Conservation (phyloP, 495 filamentous ascomycete genomes). For the Bryoglossum gracile region DNA sequence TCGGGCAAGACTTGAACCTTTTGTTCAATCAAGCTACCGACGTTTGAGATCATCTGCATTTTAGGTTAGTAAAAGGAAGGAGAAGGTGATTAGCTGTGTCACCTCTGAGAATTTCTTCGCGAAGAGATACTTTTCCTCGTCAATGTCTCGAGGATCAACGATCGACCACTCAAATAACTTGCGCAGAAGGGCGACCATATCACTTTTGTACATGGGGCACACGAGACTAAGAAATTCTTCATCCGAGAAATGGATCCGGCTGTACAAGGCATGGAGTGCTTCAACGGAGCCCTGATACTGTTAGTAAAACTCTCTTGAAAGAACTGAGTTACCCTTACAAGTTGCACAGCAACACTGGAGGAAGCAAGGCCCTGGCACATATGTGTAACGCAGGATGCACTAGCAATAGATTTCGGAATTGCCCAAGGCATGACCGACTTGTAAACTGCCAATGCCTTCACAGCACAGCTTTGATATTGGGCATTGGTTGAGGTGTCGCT, state of each 20-base stretch:
- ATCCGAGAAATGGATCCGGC: conserved; percentile 61
- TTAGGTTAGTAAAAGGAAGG: conserved; percentile 21
- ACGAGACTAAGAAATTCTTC: conserved; percentile 75
- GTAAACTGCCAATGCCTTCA: conserved; percentile 68
- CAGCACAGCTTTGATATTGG: conserved; percentile 55
- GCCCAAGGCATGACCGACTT: conserved; percentile 77
- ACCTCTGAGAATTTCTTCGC: conserved; percentile 93
- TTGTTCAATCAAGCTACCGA: conserved; percentile 77
- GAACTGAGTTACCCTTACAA: conserved; percentile 41
- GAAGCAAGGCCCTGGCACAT: conserved; percentile 70
- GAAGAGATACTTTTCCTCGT: conserved; percentile 86
- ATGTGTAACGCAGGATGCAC: conserved; percentile 58
- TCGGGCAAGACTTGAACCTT: conserved; percentile 54
- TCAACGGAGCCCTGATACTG: conserved; percentile 67
- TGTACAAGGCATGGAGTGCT: conserved; percentile 74
- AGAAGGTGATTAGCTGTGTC: conserved; percentile 7
- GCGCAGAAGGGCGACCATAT: conserved; percentile 63
- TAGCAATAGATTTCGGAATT: conserved; percentile 69
- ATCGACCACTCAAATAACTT: conserved; percentile 76
- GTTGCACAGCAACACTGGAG: conserved; percentile 63
- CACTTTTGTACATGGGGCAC: conserved; percentile 65
- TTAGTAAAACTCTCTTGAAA: conserved; percentile 20
- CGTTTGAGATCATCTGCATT: conserved; percentile 67
- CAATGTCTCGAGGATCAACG: conserved; percentile 69
- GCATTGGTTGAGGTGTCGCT: conserved; percentile 54